Conservation (phyloP, 2,329 filamentous ascomycete genomes). For the Dactylellina leptospora region DNA sequence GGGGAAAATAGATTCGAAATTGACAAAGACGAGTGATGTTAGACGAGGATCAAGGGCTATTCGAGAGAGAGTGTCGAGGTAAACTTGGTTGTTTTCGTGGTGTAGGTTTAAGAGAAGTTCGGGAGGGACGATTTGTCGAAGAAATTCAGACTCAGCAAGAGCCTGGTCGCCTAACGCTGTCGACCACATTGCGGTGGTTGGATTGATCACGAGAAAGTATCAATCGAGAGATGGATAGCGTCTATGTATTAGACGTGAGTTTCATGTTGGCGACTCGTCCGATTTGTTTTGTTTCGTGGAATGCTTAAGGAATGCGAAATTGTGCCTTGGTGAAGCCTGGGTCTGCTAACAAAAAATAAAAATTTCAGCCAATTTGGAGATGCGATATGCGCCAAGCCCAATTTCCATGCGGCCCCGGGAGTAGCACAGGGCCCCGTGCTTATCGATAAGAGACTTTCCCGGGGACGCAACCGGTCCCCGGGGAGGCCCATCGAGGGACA, state of each 20-base stretch:
- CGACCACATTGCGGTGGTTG: slow-evolving; percentile 33
- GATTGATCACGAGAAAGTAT: too few relatives aligned
- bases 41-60: slow-evolving; percentile 55
- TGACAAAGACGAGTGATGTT: slow-evolving; percentile 52
- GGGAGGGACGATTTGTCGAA: slow-evolving; percentile 23
- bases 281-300: not conserved
- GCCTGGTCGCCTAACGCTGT: slow-evolving; percentile 28
- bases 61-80: slow-evolving; percentile 56
- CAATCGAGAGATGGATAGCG: too few relatives aligned
- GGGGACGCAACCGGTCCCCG: too few relatives aligned
- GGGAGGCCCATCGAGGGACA: not conserved
- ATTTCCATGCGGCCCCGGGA: not conserved
- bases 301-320: not conserved
- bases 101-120: slow-evolving; percentile 43
- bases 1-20: slow-evolving; percentile 56
- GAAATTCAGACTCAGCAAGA: slow-evolving; percentile 17
- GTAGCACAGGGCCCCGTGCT: not conserved
- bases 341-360: slow-evolving; percentile 10
- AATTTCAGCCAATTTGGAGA: slow-evolving; percentile 48
- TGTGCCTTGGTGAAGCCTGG: not conserved
- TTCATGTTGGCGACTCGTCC: too few relatives aligned
- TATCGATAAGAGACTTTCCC: slow-evolving; percentile 36
- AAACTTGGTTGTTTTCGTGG: slow-evolving; percentile 57
- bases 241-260: too few relatives aligned
- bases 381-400: slow-evolving; percentile 44